These are phyloP conservation scores for Candida quercuum DNA, from an alignment of 805 yeast species.

Conservation along the genomic window DNA sequence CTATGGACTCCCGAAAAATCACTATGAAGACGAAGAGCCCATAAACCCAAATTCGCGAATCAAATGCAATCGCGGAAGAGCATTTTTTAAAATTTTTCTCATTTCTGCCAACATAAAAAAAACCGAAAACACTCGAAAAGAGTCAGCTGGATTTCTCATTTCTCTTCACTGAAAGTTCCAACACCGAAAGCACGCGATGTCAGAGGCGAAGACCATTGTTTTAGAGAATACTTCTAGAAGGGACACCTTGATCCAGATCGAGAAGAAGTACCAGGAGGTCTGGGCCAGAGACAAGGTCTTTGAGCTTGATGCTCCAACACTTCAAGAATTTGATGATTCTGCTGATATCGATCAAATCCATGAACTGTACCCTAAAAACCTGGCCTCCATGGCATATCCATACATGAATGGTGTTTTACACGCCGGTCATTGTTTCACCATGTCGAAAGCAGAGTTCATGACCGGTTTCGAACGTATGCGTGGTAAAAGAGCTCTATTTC, in stretches of 20 bases:
- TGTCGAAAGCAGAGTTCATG: constrained; percentile 89
- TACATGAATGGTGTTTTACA: constrained; percentile 98
- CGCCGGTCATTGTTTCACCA: constrained; percentile 95
- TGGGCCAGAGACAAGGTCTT: constrained; percentile 88
- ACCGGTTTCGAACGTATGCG: constrained; percentile 92
- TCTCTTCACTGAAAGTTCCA: background rate
- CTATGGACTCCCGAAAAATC: no score
- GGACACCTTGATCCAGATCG: constrained; percentile 86
- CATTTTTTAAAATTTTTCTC: no score
- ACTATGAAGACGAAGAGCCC: no score
- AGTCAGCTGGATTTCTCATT: no score
- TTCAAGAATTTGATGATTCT: constrained; percentile 55
- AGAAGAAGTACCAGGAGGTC: constrained; percentile 75
- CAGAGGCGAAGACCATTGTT: constrained; percentile 31
- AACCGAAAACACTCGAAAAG: background rate
- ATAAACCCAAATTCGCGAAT: no score
- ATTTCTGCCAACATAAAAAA: background rate
- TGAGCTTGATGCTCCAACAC: constrained; percentile 82
- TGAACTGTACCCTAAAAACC: constrained; percentile 75
- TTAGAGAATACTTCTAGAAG: constrained; percentile 77
- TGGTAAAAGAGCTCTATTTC: constrained; percentile 89
- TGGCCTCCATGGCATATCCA: constrained; percentile 96
- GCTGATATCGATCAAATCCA: constrained; percentile 65
- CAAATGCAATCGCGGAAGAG: no score
- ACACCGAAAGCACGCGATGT: constrained; percentile 7